Evolutionary conservation across 2,329 filamentous ascomycete genomes (phyloP).

Genomic region (Albophoma yamanashiensis): DNA sequence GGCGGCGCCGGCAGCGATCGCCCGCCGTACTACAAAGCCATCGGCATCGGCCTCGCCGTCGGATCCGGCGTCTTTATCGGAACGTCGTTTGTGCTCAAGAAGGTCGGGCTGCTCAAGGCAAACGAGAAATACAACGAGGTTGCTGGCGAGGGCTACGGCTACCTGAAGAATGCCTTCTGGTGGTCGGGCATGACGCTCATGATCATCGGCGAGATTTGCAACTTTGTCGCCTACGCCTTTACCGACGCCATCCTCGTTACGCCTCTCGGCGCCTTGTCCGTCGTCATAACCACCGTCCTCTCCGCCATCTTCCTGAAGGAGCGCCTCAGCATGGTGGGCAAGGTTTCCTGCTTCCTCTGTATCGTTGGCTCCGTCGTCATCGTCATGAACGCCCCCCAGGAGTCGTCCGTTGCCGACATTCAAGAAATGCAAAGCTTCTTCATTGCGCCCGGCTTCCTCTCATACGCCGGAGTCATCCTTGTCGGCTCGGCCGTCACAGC

Average conservation of each 20-base stretch:
- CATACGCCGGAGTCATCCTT: slow-evolving; percentile 75
- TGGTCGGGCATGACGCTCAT: slow-evolving; percentile 94
- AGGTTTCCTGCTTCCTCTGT: slow-evolving; percentile 91
- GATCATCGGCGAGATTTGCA: slow-evolving; percentile 94
- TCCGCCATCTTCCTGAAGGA: slow-evolving; percentile 96
- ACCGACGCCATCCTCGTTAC: slow-evolving; percentile 95
- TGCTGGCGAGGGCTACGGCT: slow-evolving; percentile 92
- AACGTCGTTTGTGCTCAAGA: slow-evolving; percentile 90
- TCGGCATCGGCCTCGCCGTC: slow-evolving; percentile 79
- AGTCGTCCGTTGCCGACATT: slow-evolving; percentile 77
- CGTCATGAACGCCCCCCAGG: slow-evolving; percentile 80
- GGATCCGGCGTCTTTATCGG: slow-evolving; percentile 89
- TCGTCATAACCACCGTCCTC: slow-evolving; percentile 83
- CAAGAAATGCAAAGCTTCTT: slow-evolving; percentile 88
- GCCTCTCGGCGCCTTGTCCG: slow-evolving; percentile 79
- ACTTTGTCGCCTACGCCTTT: slow-evolving; percentile 94
- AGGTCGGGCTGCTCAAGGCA: slow-evolving; percentile 78
- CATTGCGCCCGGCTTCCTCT: slow-evolving; percentile 75
- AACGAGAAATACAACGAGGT: slow-evolving; percentile 96
- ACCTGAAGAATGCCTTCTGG: slow-evolving; percentile 91
- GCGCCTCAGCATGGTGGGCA: slow-evolving; percentile 86
- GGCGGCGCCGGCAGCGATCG: slow-evolving; percentile 15
- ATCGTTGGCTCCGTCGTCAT: slow-evolving; percentile 91
- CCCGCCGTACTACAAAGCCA: slow-evolving; percentile 60
- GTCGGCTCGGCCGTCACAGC: slow-evolving; percentile 62